A percentile compares a stretch with the other conserved stretches of the same genome.
These are phyloP conservation scores for Straminergon stramineum DNA, from an alignment of 225 moss, liverwort and hornwort species.

Conservation along the genomic window DNA sequence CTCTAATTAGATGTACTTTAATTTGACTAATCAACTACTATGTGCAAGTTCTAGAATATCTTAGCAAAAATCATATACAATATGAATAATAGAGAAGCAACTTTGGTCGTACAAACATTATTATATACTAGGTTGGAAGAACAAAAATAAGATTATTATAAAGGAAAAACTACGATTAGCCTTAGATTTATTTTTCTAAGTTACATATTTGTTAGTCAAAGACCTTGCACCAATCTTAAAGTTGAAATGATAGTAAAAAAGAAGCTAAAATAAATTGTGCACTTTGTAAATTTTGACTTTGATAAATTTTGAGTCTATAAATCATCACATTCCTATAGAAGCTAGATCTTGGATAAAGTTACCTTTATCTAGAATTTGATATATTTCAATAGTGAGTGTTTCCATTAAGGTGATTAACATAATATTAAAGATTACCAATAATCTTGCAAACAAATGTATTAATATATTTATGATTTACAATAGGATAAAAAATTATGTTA, in stretches of 20 bases:
- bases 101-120: neutral
- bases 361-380: neutral
- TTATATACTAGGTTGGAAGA: rapidly evolving
- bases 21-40: neutral
- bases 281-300: too few relatives aligned
- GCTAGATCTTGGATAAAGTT: neutral
- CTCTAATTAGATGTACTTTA: neutral
- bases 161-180: neutral
- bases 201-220: rapidly evolving
- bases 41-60: neutral
- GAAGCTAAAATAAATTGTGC: neutral
- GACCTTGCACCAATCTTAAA: too few relatives aligned
- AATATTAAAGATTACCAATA: neutral
- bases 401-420: neutral
- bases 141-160: neutral
- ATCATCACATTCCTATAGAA: neutral
- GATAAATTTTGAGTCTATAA: neutral
- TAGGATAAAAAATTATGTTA: neutral
- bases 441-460: neutral
- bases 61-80: neutral
- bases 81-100: neutral
- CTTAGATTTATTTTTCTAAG: neutral
- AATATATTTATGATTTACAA: neutral
- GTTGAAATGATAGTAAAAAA: rapidly evolving
- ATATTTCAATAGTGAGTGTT: neutral